Evolutionary conservation across 2,329 filamentous ascomycete genomes (phyloP).

Genomic region (Paraconiothyrium sp.): DNA sequence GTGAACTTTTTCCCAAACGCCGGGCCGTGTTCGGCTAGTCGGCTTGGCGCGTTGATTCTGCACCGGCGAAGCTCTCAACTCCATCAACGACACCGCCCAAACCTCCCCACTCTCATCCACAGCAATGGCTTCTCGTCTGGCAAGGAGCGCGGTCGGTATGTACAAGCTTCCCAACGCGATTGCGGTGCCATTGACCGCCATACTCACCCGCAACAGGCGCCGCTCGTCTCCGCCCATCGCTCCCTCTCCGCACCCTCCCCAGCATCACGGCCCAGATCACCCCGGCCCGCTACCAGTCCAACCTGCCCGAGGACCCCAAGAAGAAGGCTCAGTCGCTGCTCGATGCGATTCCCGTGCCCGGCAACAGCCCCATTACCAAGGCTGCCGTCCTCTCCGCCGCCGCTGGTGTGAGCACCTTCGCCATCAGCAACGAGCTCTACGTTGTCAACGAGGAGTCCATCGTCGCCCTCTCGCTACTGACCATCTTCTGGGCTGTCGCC

Average conservation of each 20-base stretch:
- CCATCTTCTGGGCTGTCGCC: slow-evolving; percentile 90
- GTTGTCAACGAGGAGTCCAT: slow-evolving; percentile 99
- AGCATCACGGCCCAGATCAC: slow-evolving; percentile 75
- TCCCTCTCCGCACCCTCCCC: slow-evolving; percentile 79
- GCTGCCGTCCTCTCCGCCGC: slow-evolving; percentile 94
- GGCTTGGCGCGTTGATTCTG: slow-evolving; percentile 31
- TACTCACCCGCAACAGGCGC: slow-evolving; percentile 70
- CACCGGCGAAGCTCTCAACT: slow-evolving; percentile 29
- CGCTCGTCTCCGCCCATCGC: slow-evolving; percentile 81
- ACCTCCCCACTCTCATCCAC: slow-evolving; percentile 55
- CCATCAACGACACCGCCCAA: slow-evolving; percentile 41
- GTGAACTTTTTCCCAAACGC: slow-evolving; percentile 28
- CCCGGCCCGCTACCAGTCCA: slow-evolving; percentile 75
- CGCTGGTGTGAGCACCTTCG: slow-evolving; percentile 89
- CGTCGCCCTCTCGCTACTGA: slow-evolving; percentile 89
- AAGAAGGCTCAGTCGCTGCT: slow-evolving; percentile 96
- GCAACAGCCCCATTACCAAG: slow-evolving; percentile 93
- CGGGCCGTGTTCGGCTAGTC: slow-evolving; percentile 38
- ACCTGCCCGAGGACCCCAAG: slow-evolving; percentile 90
- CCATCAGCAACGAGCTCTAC: slow-evolving; percentile 99
- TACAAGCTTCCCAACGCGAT: slow-evolving; percentile 45
- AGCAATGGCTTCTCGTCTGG: slow-evolving; percentile 98
- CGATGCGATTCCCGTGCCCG: slow-evolving; percentile 90
- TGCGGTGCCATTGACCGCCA: slow-evolving; percentile 53
- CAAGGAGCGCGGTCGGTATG: slow-evolving; percentile 94